Base-by-base conservation (phyloP, 108 stramenopile species). In the Cylindrotheca fusiformis region DNA sequence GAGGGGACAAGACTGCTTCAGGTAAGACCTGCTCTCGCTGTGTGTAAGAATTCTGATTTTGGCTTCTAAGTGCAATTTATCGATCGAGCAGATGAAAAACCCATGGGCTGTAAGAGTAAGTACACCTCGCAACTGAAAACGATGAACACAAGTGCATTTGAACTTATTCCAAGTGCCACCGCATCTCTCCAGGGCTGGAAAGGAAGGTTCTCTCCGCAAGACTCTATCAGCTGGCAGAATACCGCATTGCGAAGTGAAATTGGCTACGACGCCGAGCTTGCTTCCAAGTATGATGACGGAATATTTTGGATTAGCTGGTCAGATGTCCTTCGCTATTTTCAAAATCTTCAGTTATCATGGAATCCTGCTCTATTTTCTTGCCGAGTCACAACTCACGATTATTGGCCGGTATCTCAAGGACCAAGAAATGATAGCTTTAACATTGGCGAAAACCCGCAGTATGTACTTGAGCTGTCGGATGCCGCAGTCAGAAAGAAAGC, bases 271-370 rank as follows among this genome's bases (percentile, higher is more conserved):
- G 68, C 83, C 24, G 59, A 52, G n/a, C 48, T 71, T 14, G 85
- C 79, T 33, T 59, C 74, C 26, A 74, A 77, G 48, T 33, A 78
- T 33, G 94, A 95, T 54, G 86, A 93, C 67, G 96, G 96, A 23
- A 75, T 97, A 8, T 95, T 95, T 56, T 97, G 91, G 87, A 94
- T 97, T 19, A 75, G 77, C 55, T 97, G 88, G 86, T 76, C 76
- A 1, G 91, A 93, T 63, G 73, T 93, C 17, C 65, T 85, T 10
- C 47, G 49, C 23, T 92, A 93, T 67, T 97, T 95, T 67, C 65
- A 67, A 4, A 85, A 86, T 48, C 50, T 92, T 6, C 87, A 92
- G 48, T 46, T 92, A 18, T 77, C 71, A 0, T 92, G 91, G 91
- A 89, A 81, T 48, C 91, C 91, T 5, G 59, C 48, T 8, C 65